Base-by-base conservation (phyloP, 2,329 filamentous ascomycete genomes). In the Microcera coccophila region DNA sequence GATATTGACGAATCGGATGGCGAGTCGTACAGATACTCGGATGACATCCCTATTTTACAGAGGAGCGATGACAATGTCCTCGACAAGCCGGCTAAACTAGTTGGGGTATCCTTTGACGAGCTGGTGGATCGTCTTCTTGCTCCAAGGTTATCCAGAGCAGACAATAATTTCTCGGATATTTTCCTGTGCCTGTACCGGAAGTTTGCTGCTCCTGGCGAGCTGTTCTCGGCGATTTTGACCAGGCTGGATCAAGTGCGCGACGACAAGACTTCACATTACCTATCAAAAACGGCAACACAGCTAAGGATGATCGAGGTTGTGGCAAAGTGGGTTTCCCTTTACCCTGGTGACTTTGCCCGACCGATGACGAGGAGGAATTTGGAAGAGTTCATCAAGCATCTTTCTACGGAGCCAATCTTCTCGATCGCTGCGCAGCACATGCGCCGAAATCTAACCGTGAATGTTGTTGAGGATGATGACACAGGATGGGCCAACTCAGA, bases 171-270 rank as follows among this genome's bases (percentile, higher is more conserved):
- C 60, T 79, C 81, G 2, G 82, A 90, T 34, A 83, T 95, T 15
- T 97, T 97, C 58, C 74, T 97, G 21, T 95, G 91, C 51, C 73
- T 97, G 12, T 97, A 97, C 66, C 85, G 93, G 49, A 94, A 93
- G 63, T 97, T 98, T 62, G 86, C 89, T 4, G 81, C 90, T 2
- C 93, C 93, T 0, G 77, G 79, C 9, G 78, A 85, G 51, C 75
- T 98, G 4, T 81, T 97, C 39, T 78, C 82, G 31, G 82, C 87
- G 7, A 85, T 97, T 34, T 73, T 95, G 31, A 75, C 83, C 44
- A 82, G 86, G 29, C 81, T 95, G 47, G 85, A 95, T 52, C 74
- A 72, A 14, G 71, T 86, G 18, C 81, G 82, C 56, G 79, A 82
- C 33, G 82, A 86, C 47, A 82, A 78, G 51, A 73, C 75, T 9